These are phyloP conservation scores for Neurospora crassa DNA, from an alignment of 2,329 filamentous ascomycete species.

Conservation along the genomic window DNA sequence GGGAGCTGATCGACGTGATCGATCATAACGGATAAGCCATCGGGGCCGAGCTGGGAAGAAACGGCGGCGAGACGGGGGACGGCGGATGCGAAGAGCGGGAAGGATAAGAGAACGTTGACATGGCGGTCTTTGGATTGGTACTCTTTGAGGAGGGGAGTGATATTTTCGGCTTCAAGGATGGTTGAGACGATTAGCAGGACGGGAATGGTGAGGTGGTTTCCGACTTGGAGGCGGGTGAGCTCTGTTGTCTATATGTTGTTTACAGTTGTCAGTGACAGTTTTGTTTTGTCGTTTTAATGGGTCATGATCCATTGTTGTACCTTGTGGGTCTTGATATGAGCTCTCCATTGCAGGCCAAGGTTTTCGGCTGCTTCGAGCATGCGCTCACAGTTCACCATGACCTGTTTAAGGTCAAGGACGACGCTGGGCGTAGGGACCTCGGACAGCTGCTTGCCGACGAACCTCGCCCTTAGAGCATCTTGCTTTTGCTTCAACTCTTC, in stretches of 20 bases:
- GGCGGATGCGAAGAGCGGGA: constrained; percentile 55
- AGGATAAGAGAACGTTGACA: constrained; percentile 62
- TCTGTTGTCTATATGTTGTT: constrained; percentile 14
- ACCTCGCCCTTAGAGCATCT: constrained; percentile 31
- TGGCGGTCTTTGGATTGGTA: constrained; percentile 42
- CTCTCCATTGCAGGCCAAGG: constrained; percentile 58
- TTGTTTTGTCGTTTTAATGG: neutral
- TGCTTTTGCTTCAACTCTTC: constrained; percentile 10
- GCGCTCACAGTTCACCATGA: constrained; percentile 56
- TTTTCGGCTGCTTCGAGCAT: constrained; percentile 57
- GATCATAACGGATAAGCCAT: constrained; percentile 54
- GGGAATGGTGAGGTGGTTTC: constrained; percentile 32
- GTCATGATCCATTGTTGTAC: constrained; percentile 32
- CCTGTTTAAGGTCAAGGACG: constrained; percentile 57
- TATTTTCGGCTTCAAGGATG: constrained; percentile 60
- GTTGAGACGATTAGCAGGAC: constrained; percentile 65
- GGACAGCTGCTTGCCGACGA: constrained; percentile 49
- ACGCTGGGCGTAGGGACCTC: constrained; percentile 57
- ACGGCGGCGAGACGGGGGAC: constrained; percentile 50
- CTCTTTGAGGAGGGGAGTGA: constrained; percentile 50
- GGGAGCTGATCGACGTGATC: constrained; percentile 57
- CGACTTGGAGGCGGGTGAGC: constrained; percentile 53
- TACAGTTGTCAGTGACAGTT: neutral
- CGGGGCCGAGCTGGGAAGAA: constrained; percentile 43
- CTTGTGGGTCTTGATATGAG: constrained; percentile 81